phyloP scores from a whole-genome alignment of 2,329 filamentous ascomycete species.

The Thermoascus crustaceus region DNA sequence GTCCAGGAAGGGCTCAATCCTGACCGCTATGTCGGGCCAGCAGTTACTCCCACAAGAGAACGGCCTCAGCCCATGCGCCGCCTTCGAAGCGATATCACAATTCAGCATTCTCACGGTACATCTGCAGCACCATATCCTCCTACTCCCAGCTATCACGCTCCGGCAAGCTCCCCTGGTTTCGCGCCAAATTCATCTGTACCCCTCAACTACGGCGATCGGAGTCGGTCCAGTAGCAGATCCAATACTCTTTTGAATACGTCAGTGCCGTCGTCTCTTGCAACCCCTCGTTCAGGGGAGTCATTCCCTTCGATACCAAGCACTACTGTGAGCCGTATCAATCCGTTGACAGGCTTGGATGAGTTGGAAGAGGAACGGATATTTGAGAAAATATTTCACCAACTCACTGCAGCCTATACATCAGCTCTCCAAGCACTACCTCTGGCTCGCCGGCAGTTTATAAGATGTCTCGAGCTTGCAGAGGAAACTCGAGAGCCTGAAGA shows the following conservation, averaged over 20 bases:
- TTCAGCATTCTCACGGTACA: slow-evolving; percentile 36
- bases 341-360: slow-evolving; percentile 54
- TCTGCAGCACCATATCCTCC: slow-evolving; percentile 24
- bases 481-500: slow-evolving; percentile 52
- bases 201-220: slow-evolving; percentile 28
- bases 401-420: slow-evolving; percentile 65
- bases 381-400: slow-evolving; percentile 69
- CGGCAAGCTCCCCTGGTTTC: slow-evolving; percentile 24
- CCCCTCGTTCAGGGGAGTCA: slow-evolving; percentile 74
- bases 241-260: slow-evolving; percentile 45
- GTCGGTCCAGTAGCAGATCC: slow-evolving; percentile 44
- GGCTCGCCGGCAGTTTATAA: slow-evolving; percentile 59
- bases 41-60: slow-evolving; percentile 41
- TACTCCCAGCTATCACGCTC: slow-evolving; percentile 19
- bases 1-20: slow-evolving; percentile 19
- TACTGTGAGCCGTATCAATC: slow-evolving; percentile 43
- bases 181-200: slow-evolving; percentile 17
- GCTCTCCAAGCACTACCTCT: slow-evolving; percentile 63
- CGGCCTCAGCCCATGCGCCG: slow-evolving; percentile 36
- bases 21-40: slow-evolving; percentile 22
- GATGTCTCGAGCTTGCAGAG: slow-evolving; percentile 56
- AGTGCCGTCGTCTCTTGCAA: slow-evolving; percentile 45
- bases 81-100: slow-evolving; percentile 44
- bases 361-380: slow-evolving; percentile 73
- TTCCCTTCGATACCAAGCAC: slow-evolving; percentile 49